Conservation (phyloP, 768 basidiomycete genomes). For the Termitomyces sp. region DNA sequence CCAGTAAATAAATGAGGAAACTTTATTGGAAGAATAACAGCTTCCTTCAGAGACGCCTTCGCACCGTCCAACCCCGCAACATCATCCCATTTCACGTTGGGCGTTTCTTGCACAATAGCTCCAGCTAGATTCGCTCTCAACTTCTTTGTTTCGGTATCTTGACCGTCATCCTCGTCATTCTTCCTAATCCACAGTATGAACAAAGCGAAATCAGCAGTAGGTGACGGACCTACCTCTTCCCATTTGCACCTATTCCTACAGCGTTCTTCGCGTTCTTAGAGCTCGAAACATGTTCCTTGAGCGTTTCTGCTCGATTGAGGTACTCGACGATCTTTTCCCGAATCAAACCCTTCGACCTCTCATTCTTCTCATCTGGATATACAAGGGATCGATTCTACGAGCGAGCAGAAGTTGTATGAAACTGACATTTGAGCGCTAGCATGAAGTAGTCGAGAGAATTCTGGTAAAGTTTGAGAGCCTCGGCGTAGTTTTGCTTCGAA, state of each 20-base stretch:
- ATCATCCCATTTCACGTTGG: constrained; percentile 97
- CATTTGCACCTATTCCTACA: constrained; percentile 37
- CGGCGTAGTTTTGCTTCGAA: constrained; percentile 85
- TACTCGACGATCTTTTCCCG: constrained; percentile 88
- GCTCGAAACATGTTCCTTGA: constrained; percentile 80
- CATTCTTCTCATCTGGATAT: constrained; percentile 83
- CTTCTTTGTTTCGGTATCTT: constrained; percentile 94
- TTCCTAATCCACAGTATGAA: constrained; percentile 24
- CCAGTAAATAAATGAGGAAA: constrained; percentile 98
- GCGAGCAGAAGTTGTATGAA: background rate
- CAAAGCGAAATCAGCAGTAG: background rate
- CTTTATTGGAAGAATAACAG: constrained; percentile 99
- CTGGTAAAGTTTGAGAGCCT: constrained; percentile 92
- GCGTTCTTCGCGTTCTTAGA: constrained; percentile 56
- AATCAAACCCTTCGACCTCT: constrained; percentile 83
- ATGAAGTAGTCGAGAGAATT: constrained; percentile 98
- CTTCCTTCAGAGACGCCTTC: constrained; percentile 95
- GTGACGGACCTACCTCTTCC: constrained; percentile 37
- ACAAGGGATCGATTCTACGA: constrained; percentile 1
- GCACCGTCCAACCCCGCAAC: constrained; percentile 95
- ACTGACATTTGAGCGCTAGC: constrained; percentile 89
- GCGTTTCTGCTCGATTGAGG: constrained; percentile 82
- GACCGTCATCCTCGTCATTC: constrained; percentile 59
- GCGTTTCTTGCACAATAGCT: constrained; percentile 89
- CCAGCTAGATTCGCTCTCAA: constrained; percentile 84